Percentiles rank a stretch among this genome's conserved stretches.
phyloP scores from a whole-genome alignment of 176 grass and related monocot genomes.

The Elymus sibiricus region DNA sequence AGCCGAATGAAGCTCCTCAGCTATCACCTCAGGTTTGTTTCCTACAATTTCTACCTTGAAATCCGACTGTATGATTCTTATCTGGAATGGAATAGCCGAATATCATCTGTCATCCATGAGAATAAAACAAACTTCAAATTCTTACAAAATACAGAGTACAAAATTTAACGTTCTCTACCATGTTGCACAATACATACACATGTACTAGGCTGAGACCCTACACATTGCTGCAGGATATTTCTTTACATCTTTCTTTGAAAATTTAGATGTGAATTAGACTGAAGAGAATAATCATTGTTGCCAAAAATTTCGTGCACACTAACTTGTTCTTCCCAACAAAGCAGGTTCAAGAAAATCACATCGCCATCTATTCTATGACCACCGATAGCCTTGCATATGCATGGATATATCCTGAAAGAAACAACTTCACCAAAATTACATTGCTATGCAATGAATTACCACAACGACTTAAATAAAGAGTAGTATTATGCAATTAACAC shows the following conservation, averaged over 20 bases:
- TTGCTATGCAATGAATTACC: not conserved
- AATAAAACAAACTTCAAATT: not conserved
- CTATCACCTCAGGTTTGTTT: slow-evolving; percentile 83
- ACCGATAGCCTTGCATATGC: not conserved
- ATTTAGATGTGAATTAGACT: not conserved
- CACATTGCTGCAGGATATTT: not conserved
- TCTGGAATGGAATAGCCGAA: not conserved
- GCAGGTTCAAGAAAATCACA: not conserved
- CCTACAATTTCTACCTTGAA: not conserved
- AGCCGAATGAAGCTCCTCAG: slow-evolving; percentile 97
- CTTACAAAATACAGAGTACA: not conserved
- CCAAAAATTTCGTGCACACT: not conserved
- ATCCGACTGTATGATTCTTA: not conserved
- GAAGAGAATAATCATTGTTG: not conserved
- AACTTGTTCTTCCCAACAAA: not conserved
- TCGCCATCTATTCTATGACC: not conserved
- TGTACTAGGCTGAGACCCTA: not conserved
- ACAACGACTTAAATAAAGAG: not conserved
- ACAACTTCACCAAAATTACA: not conserved
- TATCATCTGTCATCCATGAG: not conserved
- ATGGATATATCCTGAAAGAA: not conserved
- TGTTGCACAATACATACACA: not conserved
- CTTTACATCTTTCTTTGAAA: not conserved
- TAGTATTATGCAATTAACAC: not conserved
- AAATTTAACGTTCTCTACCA: not conserved